A percentile compares a stretch with the other conserved stretches of the same genome.
Evolutionary conservation across 768 basidiomycete species (phyloP).

Genomic region (Tylopilus plumbeoviolaceoides): DNA sequence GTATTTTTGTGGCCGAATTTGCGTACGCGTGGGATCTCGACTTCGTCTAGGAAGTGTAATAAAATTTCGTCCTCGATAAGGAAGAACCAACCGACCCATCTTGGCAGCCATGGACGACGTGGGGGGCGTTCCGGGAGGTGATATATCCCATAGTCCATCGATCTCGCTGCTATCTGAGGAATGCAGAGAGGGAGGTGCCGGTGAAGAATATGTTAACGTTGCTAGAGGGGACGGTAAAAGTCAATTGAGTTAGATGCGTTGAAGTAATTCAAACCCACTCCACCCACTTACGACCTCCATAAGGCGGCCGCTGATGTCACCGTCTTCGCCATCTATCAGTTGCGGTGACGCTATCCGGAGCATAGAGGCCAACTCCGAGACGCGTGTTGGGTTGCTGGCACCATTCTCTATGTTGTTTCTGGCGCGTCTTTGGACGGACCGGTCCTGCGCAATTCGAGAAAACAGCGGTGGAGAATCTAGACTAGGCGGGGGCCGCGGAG

Average conservation of each 20-base stretch:
- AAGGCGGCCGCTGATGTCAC: conserved; percentile 44
- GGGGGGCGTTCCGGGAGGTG: conserved; percentile 42
- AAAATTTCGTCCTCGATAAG: neutral
- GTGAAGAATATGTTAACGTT: conserved; percentile 39
- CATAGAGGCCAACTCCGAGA: conserved; percentile 28
- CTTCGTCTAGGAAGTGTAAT: conserved; percentile 38
- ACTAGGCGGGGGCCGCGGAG: conserved; percentile 20
- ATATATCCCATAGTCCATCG: conserved; percentile 49
- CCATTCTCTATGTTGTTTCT: neutral
- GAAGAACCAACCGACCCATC: conserved; percentile 40
- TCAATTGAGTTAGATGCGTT: conserved; percentile 2
- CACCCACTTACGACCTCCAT: conserved; percentile 63
- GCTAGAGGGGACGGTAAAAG: conserved; percentile 11
- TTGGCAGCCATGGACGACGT: conserved; percentile 40
- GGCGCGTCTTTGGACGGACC: neutral
- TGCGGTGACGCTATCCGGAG: conserved; percentile 20
- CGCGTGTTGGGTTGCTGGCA: conserved; percentile 10
- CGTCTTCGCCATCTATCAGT: conserved; percentile 37
- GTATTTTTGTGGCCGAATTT: conserved; percentile 38
- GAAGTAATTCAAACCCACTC: conserved; percentile 40
- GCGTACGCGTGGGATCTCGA: conserved; percentile 49
- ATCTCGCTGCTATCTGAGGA: conserved; percentile 42
- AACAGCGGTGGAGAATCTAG: conserved; percentile 45
- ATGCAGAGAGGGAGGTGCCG: conserved; percentile 32
- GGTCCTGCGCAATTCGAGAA: conserved; percentile 25